Evolutionary conservation across 1,139 yeast species (phyloP), one percentile per base, ranked within the genome.

Genomic region (Lodderomyces pseudojiufengensis): DNA sequence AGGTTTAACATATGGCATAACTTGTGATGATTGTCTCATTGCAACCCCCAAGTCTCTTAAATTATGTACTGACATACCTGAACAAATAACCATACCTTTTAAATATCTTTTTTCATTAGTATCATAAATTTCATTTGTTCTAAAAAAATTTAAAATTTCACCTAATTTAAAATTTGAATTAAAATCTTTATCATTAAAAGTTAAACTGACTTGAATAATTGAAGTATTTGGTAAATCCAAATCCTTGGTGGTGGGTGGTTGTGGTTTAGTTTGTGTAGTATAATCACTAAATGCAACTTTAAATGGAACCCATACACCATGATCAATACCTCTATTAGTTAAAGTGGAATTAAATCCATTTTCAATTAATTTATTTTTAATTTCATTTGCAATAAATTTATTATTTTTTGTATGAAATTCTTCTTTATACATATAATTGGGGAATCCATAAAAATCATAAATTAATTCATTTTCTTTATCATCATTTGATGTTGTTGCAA

Each of bases 31-130:
- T 8, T 38, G 29, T 20, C 49, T 40, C 4, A 54, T 44, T 21
- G 29, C 24, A 9, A 22, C 7, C 8, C 72, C 61, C 15, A 78
- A 30, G 43, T 84, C 90, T 27, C 76, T 49, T 33, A 84, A 65
- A 48, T 84, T 84, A 57, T 84, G 95, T 11, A 84, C 94, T 5
- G 85, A 66, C 84, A 83, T 81, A 2, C 95, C 95, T 0, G 90
- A 81, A 40, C 79, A 72, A 4, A 84, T 52, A 4, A 84, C 48
- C 55, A 53, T 63, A 28, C 59, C 84, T 63, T 48, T 73, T 65
- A 61, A 49, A 38, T 61, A 52, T 16, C 45, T 48, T 13, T 55
- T 42, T 7, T 46, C 37, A 3, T 39, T 35, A 23, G 59, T 55
- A 42, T 65, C 67, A 63, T 65, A 63, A 24, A 66, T 47, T 35